These are phyloP conservation scores for Colletotrichum musae DNA, from an alignment of 2,329 filamentous ascomycete genomes.

Conservation along the genomic window DNA sequence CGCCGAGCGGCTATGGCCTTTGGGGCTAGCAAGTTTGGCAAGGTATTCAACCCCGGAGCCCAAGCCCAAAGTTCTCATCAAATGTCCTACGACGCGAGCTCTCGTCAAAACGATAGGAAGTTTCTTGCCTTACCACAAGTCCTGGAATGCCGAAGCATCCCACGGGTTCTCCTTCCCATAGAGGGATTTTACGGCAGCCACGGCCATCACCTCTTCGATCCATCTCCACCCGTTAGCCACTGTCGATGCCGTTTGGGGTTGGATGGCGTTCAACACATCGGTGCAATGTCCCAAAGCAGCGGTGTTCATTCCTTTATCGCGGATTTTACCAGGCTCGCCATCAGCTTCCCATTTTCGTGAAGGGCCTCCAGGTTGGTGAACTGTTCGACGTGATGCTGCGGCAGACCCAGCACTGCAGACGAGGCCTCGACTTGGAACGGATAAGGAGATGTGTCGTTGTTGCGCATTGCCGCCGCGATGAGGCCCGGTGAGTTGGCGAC, in stretches of 20 bases:
- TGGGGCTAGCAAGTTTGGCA: slow-evolving; percentile 45
- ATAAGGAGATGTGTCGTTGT: slow-evolving; percentile 60
- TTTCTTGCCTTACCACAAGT: slow-evolving; percentile 53
- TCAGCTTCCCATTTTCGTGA: slow-evolving; percentile 53
- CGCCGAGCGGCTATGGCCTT: slow-evolving; percentile 45
- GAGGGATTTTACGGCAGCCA: slow-evolving; percentile 55
- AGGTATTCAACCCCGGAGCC: slow-evolving; percentile 47
- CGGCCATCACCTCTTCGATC: slow-evolving; percentile 54
- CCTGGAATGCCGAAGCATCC: slow-evolving; percentile 44
- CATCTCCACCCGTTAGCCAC: slow-evolving; percentile 54
- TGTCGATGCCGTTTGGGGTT: slow-evolving; percentile 39
- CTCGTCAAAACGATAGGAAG: background rate
- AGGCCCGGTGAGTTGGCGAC: slow-evolving; percentile 59
- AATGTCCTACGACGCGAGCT: slow-evolving; percentile 38
- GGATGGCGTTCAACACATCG: slow-evolving; percentile 46
- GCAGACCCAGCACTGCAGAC: slow-evolving; percentile 54
- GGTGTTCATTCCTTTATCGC: slow-evolving; percentile 52
- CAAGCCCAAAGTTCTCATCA: slow-evolving; percentile 47
- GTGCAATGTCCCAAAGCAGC: slow-evolving; percentile 53
- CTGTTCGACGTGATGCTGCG: slow-evolving; percentile 44
- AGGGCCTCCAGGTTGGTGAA: slow-evolving; percentile 46
- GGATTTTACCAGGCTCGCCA: slow-evolving; percentile 52
- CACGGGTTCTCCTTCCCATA: slow-evolving; percentile 59
- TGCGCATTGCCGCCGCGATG: slow-evolving; percentile 57
- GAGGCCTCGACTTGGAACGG: slow-evolving; percentile 56